These are phyloP conservation scores for Sclerotinia glacialis DNA, from an alignment of 2,329 filamentous ascomycete genomes.

Conservation along the genomic window DNA sequence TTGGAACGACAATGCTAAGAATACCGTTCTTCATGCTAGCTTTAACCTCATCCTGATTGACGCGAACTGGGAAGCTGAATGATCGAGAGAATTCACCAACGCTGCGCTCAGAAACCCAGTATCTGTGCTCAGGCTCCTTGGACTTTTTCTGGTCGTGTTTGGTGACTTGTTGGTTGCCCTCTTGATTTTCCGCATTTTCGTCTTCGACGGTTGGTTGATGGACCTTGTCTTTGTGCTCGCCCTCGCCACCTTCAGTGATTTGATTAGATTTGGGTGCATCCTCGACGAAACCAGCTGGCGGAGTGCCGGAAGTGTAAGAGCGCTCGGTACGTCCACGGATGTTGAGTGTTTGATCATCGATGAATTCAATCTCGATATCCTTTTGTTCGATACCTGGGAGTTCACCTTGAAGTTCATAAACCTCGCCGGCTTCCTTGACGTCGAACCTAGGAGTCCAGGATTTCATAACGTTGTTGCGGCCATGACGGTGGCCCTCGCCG, in stretches of 20 bases:
- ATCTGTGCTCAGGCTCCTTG: conserved; percentile 48
- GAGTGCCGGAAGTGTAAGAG: conserved; percentile 49
- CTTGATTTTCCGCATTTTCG: conserved; percentile 32
- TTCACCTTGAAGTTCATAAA: conserved; percentile 77
- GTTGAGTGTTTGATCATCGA: conserved; percentile 68
- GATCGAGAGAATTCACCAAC: conserved; percentile 65
- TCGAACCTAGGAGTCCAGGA: conserved; percentile 77
- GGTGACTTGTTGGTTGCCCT: conserved; percentile 22
- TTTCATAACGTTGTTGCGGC: conserved; percentile 29
- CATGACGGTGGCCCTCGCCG: conserved; percentile 19
- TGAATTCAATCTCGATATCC: conserved; percentile 74
- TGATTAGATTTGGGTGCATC: conserved; percentile 40
- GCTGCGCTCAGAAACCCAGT: conserved; percentile 68
- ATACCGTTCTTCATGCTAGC: conserved; percentile 65
- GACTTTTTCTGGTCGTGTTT: conserved; percentile 29
- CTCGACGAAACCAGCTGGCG: conserved; percentile 50
- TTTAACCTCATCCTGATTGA: conserved; percentile 60
- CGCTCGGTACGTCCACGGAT: conserved; percentile 69
- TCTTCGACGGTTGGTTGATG: conserved; percentile 54
- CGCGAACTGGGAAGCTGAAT: conserved; percentile 64
- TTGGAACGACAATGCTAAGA: conserved; percentile 62
- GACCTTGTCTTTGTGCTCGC: conserved; percentile 27
- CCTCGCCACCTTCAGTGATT: conserved; percentile 48
- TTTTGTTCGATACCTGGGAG: conserved; percentile 73
- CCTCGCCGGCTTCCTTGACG: conserved; percentile 64